Base-by-base conservation (phyloP, 345 rosid genomes). In the Salix dunnii region DNA sequence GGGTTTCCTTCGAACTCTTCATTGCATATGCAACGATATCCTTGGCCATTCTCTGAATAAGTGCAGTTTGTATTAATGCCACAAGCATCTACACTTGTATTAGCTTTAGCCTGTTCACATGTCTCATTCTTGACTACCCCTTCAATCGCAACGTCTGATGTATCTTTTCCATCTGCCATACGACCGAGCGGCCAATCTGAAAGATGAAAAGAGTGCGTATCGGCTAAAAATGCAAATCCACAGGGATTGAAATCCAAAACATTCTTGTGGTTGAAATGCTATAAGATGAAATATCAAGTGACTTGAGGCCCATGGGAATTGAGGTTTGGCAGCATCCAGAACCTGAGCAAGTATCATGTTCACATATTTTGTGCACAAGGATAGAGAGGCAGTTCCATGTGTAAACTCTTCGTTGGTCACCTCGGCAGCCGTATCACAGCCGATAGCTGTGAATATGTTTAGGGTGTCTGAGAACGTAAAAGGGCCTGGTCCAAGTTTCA, bases 311-410 rank as follows among this genome's bases (percentile, higher is more conserved):
- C 2, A 6, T 3, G 3, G 84, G 87, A 1, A 84, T n/a, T 3
- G 77, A 23, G 12, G 69, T 73, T 38, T 79, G 81, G 58, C 87
- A 84, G 64, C 82, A 84, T 5, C 87, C 87, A 14, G 68, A 12
- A 2, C 84, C 80, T 2, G 84, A 73, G 68, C 86, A 84, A 16
- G 53, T 42, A 55, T 30, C 21, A 36, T 7, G 3, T 49, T n/a
- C 27, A 12, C 30, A 2, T 27, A 8, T 18, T 63, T 33, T 25
- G 23, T 25, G 74, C 84, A 81, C 0, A 76, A 0, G 53, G 84
- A 70, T 16, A 58, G 0, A 36, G 84, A 81, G 20, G 77, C 78
- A 11, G 78, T 76, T 4, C 71, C 64, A 4, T 78, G 75, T 1
- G 5, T 64, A 0, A 14, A 33, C 0, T 10, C 61, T 0, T 6